A percentile compares a stretch with the other conserved stretches of the same genome.
Evolutionary conservation across 2,329 filamentous ascomycete genomes (phyloP).

Genomic region (Didymella pinodella): DNA sequence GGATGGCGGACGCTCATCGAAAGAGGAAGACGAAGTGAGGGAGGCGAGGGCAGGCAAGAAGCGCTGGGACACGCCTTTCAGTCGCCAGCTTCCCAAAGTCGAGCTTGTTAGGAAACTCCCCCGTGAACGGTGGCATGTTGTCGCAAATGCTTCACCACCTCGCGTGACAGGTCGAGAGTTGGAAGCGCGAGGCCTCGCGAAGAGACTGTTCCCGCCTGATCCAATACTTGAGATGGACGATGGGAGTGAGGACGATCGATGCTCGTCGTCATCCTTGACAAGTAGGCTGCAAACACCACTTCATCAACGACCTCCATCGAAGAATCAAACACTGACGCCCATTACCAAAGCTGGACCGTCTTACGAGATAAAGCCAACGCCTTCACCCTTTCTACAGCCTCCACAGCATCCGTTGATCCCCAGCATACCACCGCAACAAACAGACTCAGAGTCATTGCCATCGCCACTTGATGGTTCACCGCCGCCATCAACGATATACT

Average conservation of each 20-base stretch:
- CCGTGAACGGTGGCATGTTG: constrained; percentile 7
- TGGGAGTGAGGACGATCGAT: not conserved
- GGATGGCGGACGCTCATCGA: constrained; percentile 17
- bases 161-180: constrained; percentile 12
- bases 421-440: not conserved
- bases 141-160: constrained; percentile 8
- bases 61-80: constrained; percentile 42
- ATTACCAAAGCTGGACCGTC: not conserved
- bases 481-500: not conserved
- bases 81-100: constrained; percentile 9
- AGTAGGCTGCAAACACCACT: not conserved
- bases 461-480: constrained; percentile 16
- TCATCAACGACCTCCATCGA: not conserved
- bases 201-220: constrained; percentile 13
- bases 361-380: not conserved
- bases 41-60: constrained; percentile 22
- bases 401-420: not conserved
- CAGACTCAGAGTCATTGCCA: not conserved
- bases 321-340: not conserved
- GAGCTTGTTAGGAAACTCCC: not conserved
- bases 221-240: not conserved
- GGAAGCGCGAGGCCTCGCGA: constrained; percentile 10
- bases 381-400: not conserved
- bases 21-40: constrained; percentile 1
- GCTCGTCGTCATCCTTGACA: not conserved